These are phyloP conservation scores for Phytophthora crassamura DNA, from an alignment of 352 stramenopile species.

Conservation along the genomic window DNA sequence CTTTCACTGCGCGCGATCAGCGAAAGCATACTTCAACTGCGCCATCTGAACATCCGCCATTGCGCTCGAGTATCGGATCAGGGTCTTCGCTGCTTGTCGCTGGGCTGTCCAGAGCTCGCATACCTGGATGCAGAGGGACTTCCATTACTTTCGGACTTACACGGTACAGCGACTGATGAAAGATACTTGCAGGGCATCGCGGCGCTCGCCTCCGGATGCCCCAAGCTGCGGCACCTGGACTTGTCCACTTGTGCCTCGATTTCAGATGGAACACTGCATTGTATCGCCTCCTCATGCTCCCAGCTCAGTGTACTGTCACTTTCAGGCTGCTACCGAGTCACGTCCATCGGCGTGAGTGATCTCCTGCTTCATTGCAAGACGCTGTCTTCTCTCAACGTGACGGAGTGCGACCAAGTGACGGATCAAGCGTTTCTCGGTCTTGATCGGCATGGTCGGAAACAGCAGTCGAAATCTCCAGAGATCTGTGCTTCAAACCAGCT, in stretches of 20 bases:
- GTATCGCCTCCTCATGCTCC: conserved; percentile 18
- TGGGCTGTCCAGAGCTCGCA: conserved; percentile 53
- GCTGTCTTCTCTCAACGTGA: conserved; percentile 37
- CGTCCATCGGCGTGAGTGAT: conserved; percentile 26
- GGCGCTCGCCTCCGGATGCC: conserved; percentile 42
- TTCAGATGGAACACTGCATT: conserved; percentile 44
- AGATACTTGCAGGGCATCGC: conserved; percentile 42
- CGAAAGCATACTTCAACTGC: conserved; percentile 75
- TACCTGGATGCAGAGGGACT: conserved; percentile 54
- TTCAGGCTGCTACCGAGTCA: conserved; percentile 38
- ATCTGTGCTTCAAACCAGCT: conserved; percentile 29
- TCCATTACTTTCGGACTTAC: conserved; percentile 50
- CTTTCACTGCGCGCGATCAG: conserved; percentile 82
- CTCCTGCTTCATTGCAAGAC: conserved; percentile 34
- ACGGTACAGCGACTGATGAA: conserved; percentile 5
- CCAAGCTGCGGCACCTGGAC: conserved; percentile 53
- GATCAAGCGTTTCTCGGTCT: conserved; percentile 40
- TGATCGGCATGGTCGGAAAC: conserved; percentile 1
- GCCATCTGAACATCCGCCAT: conserved; percentile 49
- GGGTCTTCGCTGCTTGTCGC: conserved; percentile 56
- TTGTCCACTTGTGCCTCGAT: conserved; percentile 57
- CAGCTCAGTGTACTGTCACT: conserved; percentile 36
- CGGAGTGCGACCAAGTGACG: conserved; percentile 46
- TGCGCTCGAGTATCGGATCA: conserved; percentile 63
- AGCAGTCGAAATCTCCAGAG: conserved; percentile 1